Evolutionary conservation across 441 rosid species (phyloP).

Genomic region (Pelargonium exstipulatum): DNA sequence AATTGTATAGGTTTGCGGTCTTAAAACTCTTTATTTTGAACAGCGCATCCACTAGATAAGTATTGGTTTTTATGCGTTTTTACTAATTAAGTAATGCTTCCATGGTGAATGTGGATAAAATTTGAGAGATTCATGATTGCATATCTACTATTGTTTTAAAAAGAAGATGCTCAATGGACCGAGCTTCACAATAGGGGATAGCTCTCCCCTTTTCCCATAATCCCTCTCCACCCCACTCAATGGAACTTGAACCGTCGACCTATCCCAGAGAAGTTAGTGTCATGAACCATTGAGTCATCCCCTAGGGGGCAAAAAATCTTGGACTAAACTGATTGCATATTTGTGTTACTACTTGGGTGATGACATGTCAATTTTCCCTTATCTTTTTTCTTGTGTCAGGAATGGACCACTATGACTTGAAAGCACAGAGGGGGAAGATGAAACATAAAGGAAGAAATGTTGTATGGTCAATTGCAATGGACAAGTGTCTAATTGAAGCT

Average conservation of each 20-base stretch:
- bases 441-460: conserved; percentile 90
- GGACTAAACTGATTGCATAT: too few species aligned
- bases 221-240: too few species aligned
- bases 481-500: conserved; percentile 81
- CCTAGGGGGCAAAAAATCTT: too few species aligned
- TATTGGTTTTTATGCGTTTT: not conserved
- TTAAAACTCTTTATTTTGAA: not conserved
- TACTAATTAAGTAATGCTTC: not conserved
- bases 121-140: not conserved
- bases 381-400: conserved; percentile 31
- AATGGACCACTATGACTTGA: conserved; percentile 62
- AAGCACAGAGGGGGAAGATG: conserved; percentile 56
- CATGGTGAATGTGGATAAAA: not conserved
- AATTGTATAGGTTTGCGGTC: not conserved
- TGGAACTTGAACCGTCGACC: too few species aligned
- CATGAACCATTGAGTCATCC: too few species aligned
- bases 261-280: too few species aligned
- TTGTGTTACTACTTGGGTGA: too few species aligned
- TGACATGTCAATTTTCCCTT: too few species aligned
- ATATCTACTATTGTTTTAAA: too few species aligned
- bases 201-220: too few species aligned
- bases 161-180: too few species aligned
- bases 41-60: not conserved
- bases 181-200: too few species aligned
- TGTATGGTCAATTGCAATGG: conserved; percentile 88